Conservation (phyloP, 139 green algal species). For the Asterochloris sp. region DNA sequence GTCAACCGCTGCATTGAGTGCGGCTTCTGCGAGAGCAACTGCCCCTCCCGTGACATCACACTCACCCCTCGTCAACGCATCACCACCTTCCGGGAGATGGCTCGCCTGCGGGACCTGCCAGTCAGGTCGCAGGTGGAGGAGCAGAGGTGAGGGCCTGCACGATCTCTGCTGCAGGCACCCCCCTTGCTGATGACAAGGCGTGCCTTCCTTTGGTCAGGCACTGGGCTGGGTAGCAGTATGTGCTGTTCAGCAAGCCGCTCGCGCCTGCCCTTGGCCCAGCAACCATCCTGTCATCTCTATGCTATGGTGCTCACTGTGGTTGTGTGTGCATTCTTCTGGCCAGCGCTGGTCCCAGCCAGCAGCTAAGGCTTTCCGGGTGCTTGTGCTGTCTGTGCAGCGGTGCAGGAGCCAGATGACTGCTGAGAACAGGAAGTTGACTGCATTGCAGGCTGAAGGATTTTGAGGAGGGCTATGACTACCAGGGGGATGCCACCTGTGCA, state of each 20-base stretch:
- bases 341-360: neutral
- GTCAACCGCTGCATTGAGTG: conserved; percentile 97
- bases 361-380: neutral
- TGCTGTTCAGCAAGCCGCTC: no score
- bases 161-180: no score
- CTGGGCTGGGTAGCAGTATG: no score
- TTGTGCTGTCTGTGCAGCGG: no score
- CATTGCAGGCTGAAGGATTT: conserved; percentile 60
- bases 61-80: conserved; percentile 96
- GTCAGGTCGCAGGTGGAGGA: conserved; percentile 50
- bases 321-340: no score
- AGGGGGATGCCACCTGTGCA: conserved; percentile 89
- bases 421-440: no score
- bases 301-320: no score
- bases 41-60: conserved; percentile 86
- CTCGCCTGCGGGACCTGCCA: conserved; percentile 55
- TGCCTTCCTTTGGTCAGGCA: no score
- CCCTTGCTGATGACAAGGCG: no score
- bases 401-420: no score
- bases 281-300: no score
- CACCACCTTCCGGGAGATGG: conserved; percentile 88
- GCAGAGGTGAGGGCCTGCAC: conserved; percentile 20
- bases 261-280: no score
- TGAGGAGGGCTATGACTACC: conserved; percentile 62
- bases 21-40: conserved; percentile 98